phyloP scores from a whole-genome alignment of 345 rosid species.

The Fremontodendron californicum region DNA sequence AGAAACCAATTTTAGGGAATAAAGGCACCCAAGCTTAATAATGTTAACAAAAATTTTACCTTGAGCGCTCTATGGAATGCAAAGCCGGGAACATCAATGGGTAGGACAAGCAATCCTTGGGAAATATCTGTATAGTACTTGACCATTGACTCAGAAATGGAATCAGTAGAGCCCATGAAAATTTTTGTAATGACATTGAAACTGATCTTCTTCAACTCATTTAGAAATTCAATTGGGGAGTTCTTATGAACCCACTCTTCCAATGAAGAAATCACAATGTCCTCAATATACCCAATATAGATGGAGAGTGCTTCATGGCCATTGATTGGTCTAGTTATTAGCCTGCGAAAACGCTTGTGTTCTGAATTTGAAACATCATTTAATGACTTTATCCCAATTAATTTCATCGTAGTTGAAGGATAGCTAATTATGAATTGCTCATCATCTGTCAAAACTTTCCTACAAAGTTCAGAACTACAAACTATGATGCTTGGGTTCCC shows the following conservation, averaged over 20 bases:
- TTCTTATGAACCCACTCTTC: neutral
- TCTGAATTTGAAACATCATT: neutral
- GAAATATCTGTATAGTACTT: conserved; percentile 5
- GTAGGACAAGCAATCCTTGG: conserved; percentile 19
- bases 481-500: too few species aligned
- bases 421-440: conserved; percentile 20
- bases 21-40: too few species aligned
- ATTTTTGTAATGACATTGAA: conserved; percentile 29
- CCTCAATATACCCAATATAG: neutral
- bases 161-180: conserved; percentile 23
- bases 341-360: conserved; percentile 26
- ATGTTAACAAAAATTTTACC: neutral
- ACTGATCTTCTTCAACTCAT: conserved; percentile 19
- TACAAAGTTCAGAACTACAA: too few species aligned
- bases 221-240: conserved; percentile 25
- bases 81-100: conserved; percentile 39
- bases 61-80: conserved; percentile 27
- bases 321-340: conserved; percentile 26
- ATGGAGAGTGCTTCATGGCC: too few species aligned
- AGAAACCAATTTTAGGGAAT: too few species aligned
- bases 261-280: neutral
- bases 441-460: conserved; percentile 20
- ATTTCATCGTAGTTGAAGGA: conserved; percentile 9
- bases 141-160: conserved; percentile 9
- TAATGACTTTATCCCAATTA: conserved; percentile 18